These are phyloP conservation scores for Aureobasidium sp. DNA, from an alignment of 2,329 filamentous ascomycete genomes.

Conservation along the genomic window DNA sequence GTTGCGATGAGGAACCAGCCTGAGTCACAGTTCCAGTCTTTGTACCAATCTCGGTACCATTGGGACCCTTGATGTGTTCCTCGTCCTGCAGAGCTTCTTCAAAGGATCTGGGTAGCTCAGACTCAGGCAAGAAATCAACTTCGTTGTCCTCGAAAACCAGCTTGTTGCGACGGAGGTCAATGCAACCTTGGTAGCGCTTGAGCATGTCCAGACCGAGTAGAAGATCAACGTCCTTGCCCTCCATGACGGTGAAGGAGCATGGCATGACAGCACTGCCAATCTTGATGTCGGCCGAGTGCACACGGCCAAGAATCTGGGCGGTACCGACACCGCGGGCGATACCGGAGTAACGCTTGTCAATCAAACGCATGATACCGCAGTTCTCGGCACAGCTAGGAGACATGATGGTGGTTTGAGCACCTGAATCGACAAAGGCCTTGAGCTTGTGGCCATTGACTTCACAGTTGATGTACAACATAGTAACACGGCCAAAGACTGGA, in stretches of 20 bases:
- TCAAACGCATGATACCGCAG: constrained; percentile 92
- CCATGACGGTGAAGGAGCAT: constrained; percentile 98
- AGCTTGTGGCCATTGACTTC: constrained; percentile 88
- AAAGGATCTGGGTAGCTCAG: constrained; percentile 76
- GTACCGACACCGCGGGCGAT: constrained; percentile 92
- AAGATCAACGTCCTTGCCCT: constrained; percentile 92
- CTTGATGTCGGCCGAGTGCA: constrained; percentile 91
- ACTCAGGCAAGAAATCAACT: constrained; percentile 83
- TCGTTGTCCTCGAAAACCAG: constrained; percentile 83
- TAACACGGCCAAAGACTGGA: constrained; percentile 83
- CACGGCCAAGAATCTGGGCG: constrained; percentile 85
- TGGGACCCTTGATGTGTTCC: constrained; percentile 74
- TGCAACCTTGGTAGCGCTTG: constrained; percentile 86
- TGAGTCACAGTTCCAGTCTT: constrained; percentile 67
- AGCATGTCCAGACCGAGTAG: constrained; percentile 94
- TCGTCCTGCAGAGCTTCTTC: constrained; percentile 62
- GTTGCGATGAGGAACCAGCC: constrained; percentile 29
- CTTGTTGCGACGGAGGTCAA: constrained; percentile 77
- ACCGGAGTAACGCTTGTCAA: constrained; percentile 86
- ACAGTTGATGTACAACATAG: constrained; percentile 93
- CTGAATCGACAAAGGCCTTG: constrained; percentile 95
- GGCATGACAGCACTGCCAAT: constrained; percentile 81
- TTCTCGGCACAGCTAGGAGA: constrained; percentile 83
- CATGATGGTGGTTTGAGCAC: constrained; percentile 98
- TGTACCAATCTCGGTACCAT: constrained; percentile 81